phyloP scores from a whole-genome alignment of 257 asterid species.

The Ligustrum vulgare region DNA sequence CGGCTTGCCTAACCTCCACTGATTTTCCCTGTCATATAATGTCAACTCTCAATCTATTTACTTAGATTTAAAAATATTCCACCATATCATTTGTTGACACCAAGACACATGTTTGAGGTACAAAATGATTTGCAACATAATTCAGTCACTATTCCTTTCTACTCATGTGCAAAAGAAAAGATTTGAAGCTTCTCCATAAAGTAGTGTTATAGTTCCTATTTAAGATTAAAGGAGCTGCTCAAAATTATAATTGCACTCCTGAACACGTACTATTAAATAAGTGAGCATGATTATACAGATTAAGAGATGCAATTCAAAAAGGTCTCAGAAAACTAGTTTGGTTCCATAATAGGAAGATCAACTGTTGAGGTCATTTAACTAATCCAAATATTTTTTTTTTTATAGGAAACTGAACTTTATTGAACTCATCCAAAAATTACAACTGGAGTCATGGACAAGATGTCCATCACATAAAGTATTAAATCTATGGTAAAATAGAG shows the following conservation, averaged over 20 bases:
- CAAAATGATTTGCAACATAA: neutral
- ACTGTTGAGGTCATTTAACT: neutral
- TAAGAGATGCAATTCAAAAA: neutral
- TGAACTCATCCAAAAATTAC: too few relatives aligned
- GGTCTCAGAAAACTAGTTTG: neutral
- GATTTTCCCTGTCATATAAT: constrained; percentile 71
- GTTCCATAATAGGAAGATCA: neutral
- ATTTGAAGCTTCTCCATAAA: neutral
- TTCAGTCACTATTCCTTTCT: neutral
- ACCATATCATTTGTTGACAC: neutral
- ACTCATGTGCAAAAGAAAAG: neutral
- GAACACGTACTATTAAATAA: neutral
- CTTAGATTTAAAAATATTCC: constrained; percentile 7
- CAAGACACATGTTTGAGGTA: neutral
- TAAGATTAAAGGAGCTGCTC: neutral
- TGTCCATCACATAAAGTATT: too few relatives aligned
- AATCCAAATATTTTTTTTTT: neutral
- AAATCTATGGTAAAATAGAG: too few relatives aligned
- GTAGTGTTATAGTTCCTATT: neutral
- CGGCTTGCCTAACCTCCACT: constrained; percentile 95
- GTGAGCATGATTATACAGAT: neutral
- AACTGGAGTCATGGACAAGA: too few relatives aligned
- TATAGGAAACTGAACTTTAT: too few relatives aligned
- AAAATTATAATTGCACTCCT: neutral
- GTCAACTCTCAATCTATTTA: constrained; percentile 15